Percentiles rank a stretch among this genome's conserved stretches.
Evolutionary conservation across 352 stramenopile genomes (phyloP).

Genomic region (Phytopythium oedochilum): DNA sequence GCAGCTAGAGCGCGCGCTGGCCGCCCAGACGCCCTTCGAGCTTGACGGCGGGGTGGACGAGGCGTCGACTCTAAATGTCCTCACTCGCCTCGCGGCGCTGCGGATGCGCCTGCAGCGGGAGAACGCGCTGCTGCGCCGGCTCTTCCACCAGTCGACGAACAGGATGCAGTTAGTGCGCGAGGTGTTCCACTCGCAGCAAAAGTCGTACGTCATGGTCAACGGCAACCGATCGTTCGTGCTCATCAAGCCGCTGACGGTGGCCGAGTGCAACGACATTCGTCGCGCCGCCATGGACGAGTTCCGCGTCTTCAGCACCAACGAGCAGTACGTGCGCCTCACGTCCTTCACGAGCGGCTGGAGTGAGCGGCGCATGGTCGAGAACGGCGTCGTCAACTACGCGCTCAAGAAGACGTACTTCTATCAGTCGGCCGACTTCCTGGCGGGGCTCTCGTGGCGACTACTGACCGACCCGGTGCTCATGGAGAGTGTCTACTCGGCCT

Average conservation of each 20-base stretch:
- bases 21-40: background rate
- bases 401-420: slow-evolving; percentile 7
- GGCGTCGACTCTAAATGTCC: background rate
- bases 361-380: slow-evolving; percentile 1
- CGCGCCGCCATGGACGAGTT: background rate
- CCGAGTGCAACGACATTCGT: slow-evolving; percentile 2
- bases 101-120: slow-evolving; percentile 1
- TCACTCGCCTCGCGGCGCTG: background rate
- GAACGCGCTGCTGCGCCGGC: background rate
- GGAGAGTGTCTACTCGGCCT: slow-evolving; percentile 5
- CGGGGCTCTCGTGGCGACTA: background rate
- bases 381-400: slow-evolving; percentile 2
- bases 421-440: background rate
- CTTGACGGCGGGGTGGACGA: background rate
- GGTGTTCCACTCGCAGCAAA: background rate
- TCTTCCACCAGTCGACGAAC: background rate
- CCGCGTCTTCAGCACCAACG: slow-evolving; percentile 5
- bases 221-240: slow-evolving; percentile 1
- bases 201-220: background rate
- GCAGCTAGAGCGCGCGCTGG: background rate
- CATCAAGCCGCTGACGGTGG: background rate
- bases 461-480: background rate
- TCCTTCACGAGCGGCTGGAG: slow-evolving; percentile 4
- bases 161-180: background rate
- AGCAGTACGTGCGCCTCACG: slow-evolving; percentile 2